Percentiles rank a stretch among this genome's conserved stretches.
phyloP scores from a whole-genome alignment of 208 protist species.

The Wallacemonas rigidus region DNA sequence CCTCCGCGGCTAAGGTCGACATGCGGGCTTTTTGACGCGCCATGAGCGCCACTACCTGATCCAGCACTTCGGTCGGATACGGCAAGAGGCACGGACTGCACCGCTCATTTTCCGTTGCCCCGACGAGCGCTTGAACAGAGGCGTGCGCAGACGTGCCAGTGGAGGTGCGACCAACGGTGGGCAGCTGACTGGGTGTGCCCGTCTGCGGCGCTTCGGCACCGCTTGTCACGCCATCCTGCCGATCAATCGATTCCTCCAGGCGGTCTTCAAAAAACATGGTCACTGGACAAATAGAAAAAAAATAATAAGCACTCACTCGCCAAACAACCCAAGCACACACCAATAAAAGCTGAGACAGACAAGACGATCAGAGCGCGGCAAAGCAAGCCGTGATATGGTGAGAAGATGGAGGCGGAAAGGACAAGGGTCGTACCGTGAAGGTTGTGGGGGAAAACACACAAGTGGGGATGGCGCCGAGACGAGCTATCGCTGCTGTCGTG shows the following conservation, averaged over 20 bases:
- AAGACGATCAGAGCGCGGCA: neutral
- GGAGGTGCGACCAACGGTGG: slow-evolving; percentile 26
- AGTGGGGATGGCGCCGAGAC: too few relatives aligned
- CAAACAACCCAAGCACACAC: neutral
- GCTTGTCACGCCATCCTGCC: slow-evolving; percentile 21
- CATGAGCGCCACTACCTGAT: slow-evolving; percentile 50
- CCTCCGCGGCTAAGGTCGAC: slow-evolving; percentile 35
- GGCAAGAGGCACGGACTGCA: slow-evolving; percentile 79
- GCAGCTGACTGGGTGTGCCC: slow-evolving; percentile 3
- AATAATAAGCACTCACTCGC: neutral
- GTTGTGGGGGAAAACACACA: neutral
- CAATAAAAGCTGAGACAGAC: too few relatives aligned
- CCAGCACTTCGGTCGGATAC: slow-evolving; percentile 61
- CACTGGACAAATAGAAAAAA: neutral
- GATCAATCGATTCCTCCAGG: slow-evolving; percentile 45
- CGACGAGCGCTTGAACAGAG: slow-evolving; percentile 55
- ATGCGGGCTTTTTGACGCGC: slow-evolving; percentile 44
- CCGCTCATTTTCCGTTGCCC: slow-evolving; percentile 79
- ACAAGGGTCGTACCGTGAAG: neutral
- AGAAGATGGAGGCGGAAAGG: neutral
- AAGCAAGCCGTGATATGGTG: neutral
- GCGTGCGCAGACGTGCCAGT: slow-evolving; percentile 2
- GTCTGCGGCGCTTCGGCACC: neutral
- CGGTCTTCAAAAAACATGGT: slow-evolving; percentile 75
- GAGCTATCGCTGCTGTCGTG: too few relatives aligned